Evolutionary conservation across 2,329 filamentous ascomycete species (phyloP).

Genomic region (Chaetomium sp.): DNA sequence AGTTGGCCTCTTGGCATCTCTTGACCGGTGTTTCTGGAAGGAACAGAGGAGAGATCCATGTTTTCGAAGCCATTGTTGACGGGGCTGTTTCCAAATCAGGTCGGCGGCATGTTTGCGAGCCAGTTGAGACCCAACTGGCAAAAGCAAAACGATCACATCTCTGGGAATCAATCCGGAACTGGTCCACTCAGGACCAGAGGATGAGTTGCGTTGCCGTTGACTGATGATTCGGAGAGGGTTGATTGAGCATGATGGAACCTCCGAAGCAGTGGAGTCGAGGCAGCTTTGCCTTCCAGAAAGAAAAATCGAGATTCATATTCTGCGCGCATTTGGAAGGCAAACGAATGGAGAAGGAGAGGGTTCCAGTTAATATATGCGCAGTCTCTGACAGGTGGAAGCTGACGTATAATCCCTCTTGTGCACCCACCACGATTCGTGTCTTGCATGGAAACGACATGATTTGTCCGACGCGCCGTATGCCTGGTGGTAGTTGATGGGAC

Average conservation of each 20-base stretch:
- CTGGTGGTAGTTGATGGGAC: neutral
- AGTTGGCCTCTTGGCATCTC: slow-evolving; percentile 6
- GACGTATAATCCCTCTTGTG: neutral
- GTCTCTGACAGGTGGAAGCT: neutral
- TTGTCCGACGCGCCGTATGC: slow-evolving; percentile 2
- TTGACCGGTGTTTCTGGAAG: slow-evolving; percentile 17
- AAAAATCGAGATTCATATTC: neutral
- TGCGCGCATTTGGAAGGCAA: neutral
- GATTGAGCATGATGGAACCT: neutral
- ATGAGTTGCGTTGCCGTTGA: neutral
- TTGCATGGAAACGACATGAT: neutral
- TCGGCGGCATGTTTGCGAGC: neutral
- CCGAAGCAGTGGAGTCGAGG: neutral
- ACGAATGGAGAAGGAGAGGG: neutral
- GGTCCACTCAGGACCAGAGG: neutral
- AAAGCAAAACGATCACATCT: slow-evolving; percentile 1
- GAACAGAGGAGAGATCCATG: neutral
- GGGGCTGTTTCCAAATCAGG: slow-evolving; percentile 3
- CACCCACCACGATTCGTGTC: neutral
- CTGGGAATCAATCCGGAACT: neutral
- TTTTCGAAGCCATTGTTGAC: neutral
- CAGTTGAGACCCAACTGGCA: neutral
- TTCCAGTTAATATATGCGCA: slow-evolving; percentile 1
- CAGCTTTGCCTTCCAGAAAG: neutral
- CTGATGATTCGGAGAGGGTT: neutral